Percentiles rank a stretch among this genome's conserved stretches.
Evolutionary conservation across 2,329 filamentous ascomycete genomes (phyloP).

Genomic region (Microsporum canis): DNA sequence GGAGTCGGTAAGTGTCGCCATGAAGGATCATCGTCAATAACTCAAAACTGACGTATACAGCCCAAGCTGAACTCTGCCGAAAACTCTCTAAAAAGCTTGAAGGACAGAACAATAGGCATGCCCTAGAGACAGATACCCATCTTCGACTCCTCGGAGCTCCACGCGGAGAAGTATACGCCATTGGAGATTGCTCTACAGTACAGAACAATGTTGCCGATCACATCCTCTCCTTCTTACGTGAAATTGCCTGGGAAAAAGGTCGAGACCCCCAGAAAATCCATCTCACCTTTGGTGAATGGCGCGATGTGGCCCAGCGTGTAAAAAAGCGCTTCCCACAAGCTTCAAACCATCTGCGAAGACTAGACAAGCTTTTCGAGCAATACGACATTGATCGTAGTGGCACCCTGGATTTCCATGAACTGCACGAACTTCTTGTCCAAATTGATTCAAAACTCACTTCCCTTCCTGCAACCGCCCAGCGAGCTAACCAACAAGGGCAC

Average conservation of each 20-base stretch:
- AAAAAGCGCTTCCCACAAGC: conserved; percentile 87
- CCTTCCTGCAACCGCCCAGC: conserved; percentile 86
- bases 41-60: conserved; percentile 17
- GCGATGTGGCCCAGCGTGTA: conserved; percentile 68
- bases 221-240: conserved; percentile 79
- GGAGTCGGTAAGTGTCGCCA: conserved; percentile 50
- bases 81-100: conserved; percentile 65
- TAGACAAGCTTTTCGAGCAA: conserved; percentile 81
- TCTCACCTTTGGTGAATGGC: conserved; percentile 81
- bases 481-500: conserved; percentile 87
- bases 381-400: conserved; percentile 92
- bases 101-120: conserved; percentile 74
- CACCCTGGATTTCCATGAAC: conserved; percentile 86
- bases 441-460: conserved; percentile 94
- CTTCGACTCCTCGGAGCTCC: conserved; percentile 80
- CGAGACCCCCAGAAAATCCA: conserved; percentile 81
- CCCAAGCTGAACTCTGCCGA: conserved; percentile 71
- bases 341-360: conserved; percentile 67
- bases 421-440: conserved; percentile 74
- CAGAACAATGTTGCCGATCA: conserved; percentile 95
- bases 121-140: conserved; percentile 88
- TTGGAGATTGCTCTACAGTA: conserved; percentile 91
- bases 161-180: conserved; percentile 87
- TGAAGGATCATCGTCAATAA: not conserved
- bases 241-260: conserved; percentile 81